These are phyloP conservation scores for Spergularia azorica DNA, from an alignment of 179 eudicot genomes.

Conservation along the genomic window DNA sequence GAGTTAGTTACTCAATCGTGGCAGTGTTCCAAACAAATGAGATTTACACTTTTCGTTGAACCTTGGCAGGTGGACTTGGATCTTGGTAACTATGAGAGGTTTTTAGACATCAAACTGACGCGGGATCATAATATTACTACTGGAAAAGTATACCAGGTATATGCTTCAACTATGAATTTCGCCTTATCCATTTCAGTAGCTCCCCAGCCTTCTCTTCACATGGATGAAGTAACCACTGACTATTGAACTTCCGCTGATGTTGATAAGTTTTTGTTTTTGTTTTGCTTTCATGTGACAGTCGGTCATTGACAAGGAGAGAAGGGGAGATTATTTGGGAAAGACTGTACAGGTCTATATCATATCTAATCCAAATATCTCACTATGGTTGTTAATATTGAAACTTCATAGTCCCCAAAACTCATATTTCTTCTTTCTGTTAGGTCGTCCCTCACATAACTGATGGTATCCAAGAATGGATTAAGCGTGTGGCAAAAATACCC, in stretches of 20 bases:
- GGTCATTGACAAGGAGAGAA: constrained; percentile 92
- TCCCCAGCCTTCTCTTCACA: neutral
- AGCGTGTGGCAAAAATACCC: constrained; percentile 74
- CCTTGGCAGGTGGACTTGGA: constrained; percentile 89
- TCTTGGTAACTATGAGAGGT: constrained; percentile 98
- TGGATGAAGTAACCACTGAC: constrained; percentile 18
- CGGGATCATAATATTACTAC: constrained; percentile 96
- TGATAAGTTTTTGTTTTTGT: constrained; percentile 13
- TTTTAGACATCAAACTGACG: constrained; percentile 83
- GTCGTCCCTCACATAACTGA: constrained; percentile 98
- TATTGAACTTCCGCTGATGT: neutral
- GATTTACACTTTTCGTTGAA: constrained; percentile 1
- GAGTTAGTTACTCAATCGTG: neutral
- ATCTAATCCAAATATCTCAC: neutral
- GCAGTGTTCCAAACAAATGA: constrained; percentile 6
- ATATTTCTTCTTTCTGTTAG: constrained; percentile 37
- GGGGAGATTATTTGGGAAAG: constrained; percentile 94
- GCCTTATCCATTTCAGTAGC: constrained; percentile 1
- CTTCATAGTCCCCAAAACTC: constrained; percentile 9
- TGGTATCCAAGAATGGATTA: constrained; percentile 98
- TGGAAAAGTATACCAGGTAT: constrained; percentile 94
- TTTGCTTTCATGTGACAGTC: constrained; percentile 44
- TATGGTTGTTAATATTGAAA: constrained; percentile 2
- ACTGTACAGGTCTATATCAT: constrained; percentile 80
- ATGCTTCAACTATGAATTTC: constrained; percentile 26